Base-by-base conservation (phyloP, 176 grass and related monocot species). In the Elymus sibiricus region DNA sequence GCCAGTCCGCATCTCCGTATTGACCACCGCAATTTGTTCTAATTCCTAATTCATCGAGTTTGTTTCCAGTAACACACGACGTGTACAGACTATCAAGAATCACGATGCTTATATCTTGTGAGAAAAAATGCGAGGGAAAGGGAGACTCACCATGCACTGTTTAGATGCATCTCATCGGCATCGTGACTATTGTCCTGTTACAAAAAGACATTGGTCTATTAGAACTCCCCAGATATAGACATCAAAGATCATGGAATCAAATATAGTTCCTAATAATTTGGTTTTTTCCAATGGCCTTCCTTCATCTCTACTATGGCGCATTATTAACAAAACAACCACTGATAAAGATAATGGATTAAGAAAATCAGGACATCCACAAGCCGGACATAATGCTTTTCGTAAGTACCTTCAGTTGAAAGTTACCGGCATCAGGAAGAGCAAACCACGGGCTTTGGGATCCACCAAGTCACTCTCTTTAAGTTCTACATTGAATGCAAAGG, bases 381-480 rank as follows among this genome's bases (percentile, higher is more conserved):
- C 0, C 3, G 34, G 34, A 35, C 34, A 35, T 35, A 35, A 35
- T 35, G 34, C 34, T 60, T 21, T 14, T 29, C 29, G 29, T 29
- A 29, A 29, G 29, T 29, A 29, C 29, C 29, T 29, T 29, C 1
- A 29, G 29, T 29, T 29, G 29, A 29, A 29, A 29, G 29, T 29
- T 29, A 29, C 90, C 92, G 4, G 51, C 34, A 35, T 35, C 39
- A 76, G 90, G 80, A 76, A 26, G 37, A 27, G 39, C 64, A 29
- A 29, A 29, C 29, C 29, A 29, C 29, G 1, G 29, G 29, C 29
- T 29, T 2, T 17, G 29, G 84, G 84, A 34, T 72, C 77, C 28
- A 87, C 64, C 58, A 87, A 15, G 21, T 89, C 87, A 62, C 14
- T 67, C 12, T 86, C 87, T 17, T 39, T 8, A 2, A 91, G 70